Conservation (phyloP, 352 stramenopile species). For the Phytophthora tentaculata region DNA sequence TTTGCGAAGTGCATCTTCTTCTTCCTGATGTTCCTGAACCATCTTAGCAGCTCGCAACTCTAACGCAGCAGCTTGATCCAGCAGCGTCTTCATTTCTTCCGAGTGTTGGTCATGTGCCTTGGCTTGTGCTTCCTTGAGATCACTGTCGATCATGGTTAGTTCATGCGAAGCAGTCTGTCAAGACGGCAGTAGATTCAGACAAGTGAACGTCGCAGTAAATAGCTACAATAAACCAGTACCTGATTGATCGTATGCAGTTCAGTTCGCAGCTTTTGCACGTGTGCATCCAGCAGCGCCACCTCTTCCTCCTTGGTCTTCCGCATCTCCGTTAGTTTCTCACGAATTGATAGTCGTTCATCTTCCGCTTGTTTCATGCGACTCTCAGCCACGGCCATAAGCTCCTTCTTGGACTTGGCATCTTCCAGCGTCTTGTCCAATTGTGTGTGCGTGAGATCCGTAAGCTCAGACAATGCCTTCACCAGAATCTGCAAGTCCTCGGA, state of each 20-base stretch:
- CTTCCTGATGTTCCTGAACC: constrained; percentile 84
- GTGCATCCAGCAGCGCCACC: constrained; percentile 75
- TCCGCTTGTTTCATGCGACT: constrained; percentile 83
- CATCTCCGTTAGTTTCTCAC: constrained; percentile 79
- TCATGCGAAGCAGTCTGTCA: constrained; percentile 70
- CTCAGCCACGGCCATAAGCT: constrained; percentile 79
- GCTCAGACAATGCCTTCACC: constrained; percentile 79
- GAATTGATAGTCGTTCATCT: constrained; percentile 77
- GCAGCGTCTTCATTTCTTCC: constrained; percentile 76
- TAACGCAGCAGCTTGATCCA: constrained; percentile 61
- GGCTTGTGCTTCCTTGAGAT: constrained; percentile 78
- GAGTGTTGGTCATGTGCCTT: constrained; percentile 81
- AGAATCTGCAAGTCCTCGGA: constrained; percentile 77
- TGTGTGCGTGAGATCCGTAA: constrained; percentile 79
- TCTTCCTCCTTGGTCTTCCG: constrained; percentile 86
- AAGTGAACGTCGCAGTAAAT: neutral
- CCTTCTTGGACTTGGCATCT: constrained; percentile 84
- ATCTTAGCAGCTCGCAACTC: constrained; percentile 68
- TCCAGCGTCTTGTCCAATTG: constrained; percentile 87
- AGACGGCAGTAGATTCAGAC: neutral
- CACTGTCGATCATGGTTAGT: constrained; percentile 74
- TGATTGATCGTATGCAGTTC: constrained; percentile 81
- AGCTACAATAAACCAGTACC: constrained; percentile 24
- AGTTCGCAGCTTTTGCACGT: constrained; percentile 82
- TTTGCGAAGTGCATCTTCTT: constrained; percentile 81